Base-by-base conservation (phyloP, 352 stramenopile species). In the Phytophthora cryptogea region DNA sequence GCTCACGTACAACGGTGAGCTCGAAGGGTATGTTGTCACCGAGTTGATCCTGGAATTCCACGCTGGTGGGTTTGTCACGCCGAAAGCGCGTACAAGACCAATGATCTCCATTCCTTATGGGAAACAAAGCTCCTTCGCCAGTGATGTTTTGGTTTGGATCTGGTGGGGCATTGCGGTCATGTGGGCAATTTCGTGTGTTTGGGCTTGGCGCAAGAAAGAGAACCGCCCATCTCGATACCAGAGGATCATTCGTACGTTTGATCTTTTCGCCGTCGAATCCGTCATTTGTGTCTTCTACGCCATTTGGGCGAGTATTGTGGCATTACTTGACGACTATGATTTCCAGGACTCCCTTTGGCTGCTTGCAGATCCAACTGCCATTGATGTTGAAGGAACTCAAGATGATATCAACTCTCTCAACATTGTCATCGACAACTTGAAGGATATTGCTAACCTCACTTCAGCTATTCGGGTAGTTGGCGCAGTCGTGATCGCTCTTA, bases 1-100 rank as follows among this genome's bases (percentile, higher is more conserved):
- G 10, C 57, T 80, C 20, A 75, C 63, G 7, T 82, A 78, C 60
- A 80, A 84, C 32, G 75, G 69, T 1, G 75, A 84, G 40, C 36
- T 84, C 1, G 35, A 76, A n/a, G 58, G 55, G 1, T 80, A 80
- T 42, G 67, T 59, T 1, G 49, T 78, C 13, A 77, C 70, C 0
- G 46, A 71, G 10, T 37, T 82, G 11, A 41, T 8, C 0, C 16
- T 84, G 9, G 26, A 62, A 13, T 80, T 77, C 23, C 27, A 79
- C n/a, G 58, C 53, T 9, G 70, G 72, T 13, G 70, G 72, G 0
- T 74, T 50, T 20, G 51, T 80, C 28, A 58, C 71, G 1, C 59
- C 62, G 1, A 71, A 46, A 17, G 61, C 44, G 10, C 50, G 14
- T 17, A 72, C 61, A 1, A 71, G 37, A 23, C 54, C 52, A 33